Evolutionary conservation across 2,329 filamentous ascomycete genomes (phyloP).

Genomic region (Colletotrichum paranaense): DNA sequence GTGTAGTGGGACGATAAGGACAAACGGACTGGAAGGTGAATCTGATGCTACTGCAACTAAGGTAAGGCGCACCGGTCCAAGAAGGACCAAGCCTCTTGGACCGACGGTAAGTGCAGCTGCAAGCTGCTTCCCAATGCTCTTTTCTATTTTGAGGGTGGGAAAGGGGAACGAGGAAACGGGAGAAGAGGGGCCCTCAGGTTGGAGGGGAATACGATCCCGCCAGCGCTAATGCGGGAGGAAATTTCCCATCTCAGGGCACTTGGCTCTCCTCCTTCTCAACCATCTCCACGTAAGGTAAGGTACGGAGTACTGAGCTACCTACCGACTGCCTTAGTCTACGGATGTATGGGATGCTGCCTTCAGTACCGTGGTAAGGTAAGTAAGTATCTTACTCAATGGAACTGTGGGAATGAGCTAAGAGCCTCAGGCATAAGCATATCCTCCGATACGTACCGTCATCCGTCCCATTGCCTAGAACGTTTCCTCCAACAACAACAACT

Average conservation of each 20-base stretch:
- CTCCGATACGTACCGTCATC: not conserved
- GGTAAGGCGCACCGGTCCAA: not conserved
- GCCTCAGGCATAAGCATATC: not conserved
- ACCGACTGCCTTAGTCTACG: too few relatives aligned
- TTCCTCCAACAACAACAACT: not conserved
- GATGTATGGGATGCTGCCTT: too few relatives aligned
- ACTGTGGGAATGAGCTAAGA: not conserved
- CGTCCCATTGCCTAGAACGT: not conserved
- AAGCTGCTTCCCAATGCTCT: not conserved
- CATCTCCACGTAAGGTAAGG: too few relatives aligned
- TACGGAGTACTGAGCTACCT: too few relatives aligned
- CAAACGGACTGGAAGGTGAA: not conserved
- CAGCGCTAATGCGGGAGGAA: constrained; percentile 9
- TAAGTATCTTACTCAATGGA: not conserved
- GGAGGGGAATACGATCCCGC: not conserved
- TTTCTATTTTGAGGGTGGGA: constrained; percentile 7
- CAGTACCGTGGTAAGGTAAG: not conserved
- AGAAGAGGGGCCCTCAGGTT: not conserved
- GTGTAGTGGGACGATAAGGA: not conserved
- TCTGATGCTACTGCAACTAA: constrained; percentile 2
- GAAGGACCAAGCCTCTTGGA: not conserved
- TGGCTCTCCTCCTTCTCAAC: not conserved
- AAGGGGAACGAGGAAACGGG: not conserved
- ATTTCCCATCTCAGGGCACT: not conserved
- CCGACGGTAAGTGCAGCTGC: not conserved